A percentile compares a stretch with the other conserved stretches of the same genome.
Evolutionary conservation across 257 asterid species (phyloP).

Genomic region (Salvia rosmarinus): DNA sequence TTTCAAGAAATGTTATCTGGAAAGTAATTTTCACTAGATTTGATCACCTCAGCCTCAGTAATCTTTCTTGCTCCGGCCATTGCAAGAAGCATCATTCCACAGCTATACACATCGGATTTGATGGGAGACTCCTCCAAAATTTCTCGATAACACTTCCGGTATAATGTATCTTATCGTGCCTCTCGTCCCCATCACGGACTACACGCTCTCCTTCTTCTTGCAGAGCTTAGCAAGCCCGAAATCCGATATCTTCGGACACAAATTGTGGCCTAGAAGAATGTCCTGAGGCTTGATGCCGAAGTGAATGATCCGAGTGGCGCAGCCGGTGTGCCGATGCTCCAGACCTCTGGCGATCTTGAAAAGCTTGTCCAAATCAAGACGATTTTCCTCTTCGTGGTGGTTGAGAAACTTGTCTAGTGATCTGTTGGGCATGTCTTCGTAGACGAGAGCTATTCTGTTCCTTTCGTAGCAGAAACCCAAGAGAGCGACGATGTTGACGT

Average conservation of each 20-base stretch:
- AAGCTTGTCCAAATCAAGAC: constrained; percentile 45
- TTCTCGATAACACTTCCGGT: constrained; percentile 45
- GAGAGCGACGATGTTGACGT: constrained; percentile 23
- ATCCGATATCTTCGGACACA: no score
- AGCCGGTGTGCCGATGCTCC: no score
- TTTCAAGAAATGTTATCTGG: no score
- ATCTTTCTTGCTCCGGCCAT: constrained; percentile 46
- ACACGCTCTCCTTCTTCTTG: no score
- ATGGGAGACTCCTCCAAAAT: constrained; percentile 52
- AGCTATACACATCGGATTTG: constrained; percentile 62
- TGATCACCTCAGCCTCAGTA: background rate
- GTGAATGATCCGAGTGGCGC: no score
- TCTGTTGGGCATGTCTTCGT: constrained; percentile 44
- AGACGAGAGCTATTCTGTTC: constrained; percentile 24
- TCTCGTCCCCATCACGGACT: no score
- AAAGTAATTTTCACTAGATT: constrained; percentile 32
- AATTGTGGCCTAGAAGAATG: no score
- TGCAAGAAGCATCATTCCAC: constrained; percentile 66
- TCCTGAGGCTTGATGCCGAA: no score
- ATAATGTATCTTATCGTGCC: no score
- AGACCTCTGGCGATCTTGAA: constrained; percentile 26
- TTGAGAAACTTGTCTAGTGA: constrained; percentile 33
- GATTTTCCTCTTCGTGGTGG: no score
- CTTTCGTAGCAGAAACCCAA: constrained; percentile 28
- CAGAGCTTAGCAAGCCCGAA: no score